Base-by-base conservation (phyloP, 2,329 filamentous ascomycete species). In the Claviceps pusilla region DNA sequence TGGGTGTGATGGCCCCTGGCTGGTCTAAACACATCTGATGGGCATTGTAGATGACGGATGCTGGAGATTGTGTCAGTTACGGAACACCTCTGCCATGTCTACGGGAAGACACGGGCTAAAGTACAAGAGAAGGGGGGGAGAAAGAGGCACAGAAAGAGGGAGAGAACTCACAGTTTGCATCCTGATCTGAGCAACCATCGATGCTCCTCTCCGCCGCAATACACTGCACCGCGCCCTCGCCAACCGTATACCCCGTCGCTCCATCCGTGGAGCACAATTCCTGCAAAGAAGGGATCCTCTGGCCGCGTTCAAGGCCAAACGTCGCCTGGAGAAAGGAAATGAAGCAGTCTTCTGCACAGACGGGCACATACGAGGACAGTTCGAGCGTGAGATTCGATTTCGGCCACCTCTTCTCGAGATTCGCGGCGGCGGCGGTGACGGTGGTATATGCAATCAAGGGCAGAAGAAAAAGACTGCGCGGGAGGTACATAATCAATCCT, bases 211-310 rank as follows among this genome's bases (percentile, higher is more conserved):
- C 76, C 7, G 78, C 78, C 9, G 77, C 71, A 39, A 86, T 75
- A 65, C 86, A 89, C 62, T 83, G 78, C 57, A 87, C 68, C 4
- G 80, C 83, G 11, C 76, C 84, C 68, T 89, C 86, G n/a, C 83
- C 84, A 50, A 88, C 62, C 1, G 86, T 88, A 60, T 82, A 84
- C 10, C 81, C 83, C 35, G 76, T 76, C 12, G 66, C 68, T 9
- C 83, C 83, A 39, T 72, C 71, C 55, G 74, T 73, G 42, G 75
- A 74, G 65, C 86, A 89, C 7, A 89, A 72, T 59, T 83, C 87
- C 61, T 74, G 68, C 59, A 87, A 65, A 31, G 82, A 73, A 11
- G 76, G 72, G 14, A 69, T 68, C 39, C 67, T 63, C 35, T 72
- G 71, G 61, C 82, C 85, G 50, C 65, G 63, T 51, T 65, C 67